Conservation (phyloP, 2,329 filamentous ascomycete genomes). For the Epichloe sp. region DNA sequence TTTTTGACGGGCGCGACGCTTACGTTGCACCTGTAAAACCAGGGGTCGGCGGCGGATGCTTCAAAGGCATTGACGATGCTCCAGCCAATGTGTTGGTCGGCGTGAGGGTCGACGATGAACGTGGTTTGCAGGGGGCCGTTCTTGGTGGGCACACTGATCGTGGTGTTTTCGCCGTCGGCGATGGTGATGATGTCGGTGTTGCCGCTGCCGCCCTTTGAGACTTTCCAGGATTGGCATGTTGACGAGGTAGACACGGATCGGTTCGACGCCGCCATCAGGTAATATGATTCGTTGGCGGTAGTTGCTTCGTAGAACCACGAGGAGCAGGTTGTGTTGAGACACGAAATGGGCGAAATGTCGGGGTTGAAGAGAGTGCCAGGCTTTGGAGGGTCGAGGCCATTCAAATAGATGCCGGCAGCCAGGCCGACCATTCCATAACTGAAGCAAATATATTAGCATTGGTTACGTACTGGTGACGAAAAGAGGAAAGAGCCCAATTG, state of each 20-base stretch:
- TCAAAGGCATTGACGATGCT: conserved; percentile 24
- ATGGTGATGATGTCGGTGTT: conserved; percentile 15
- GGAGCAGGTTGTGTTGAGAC: conserved; percentile 17
- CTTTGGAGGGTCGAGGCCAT: conserved; percentile 11
- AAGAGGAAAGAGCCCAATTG: neutral
- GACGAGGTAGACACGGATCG: conserved; percentile 19
- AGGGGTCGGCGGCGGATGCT: conserved; percentile 20
- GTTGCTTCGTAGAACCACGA: conserved; percentile 26
- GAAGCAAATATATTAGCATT: neutral
- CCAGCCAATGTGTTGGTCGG: conserved; percentile 14
- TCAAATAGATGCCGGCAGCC: conserved; percentile 12
- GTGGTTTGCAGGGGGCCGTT: conserved; percentile 22
- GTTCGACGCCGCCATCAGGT: conserved; percentile 16
- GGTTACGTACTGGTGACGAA: neutral
- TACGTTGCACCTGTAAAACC: conserved; percentile 29
- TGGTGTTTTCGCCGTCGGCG: conserved; percentile 10
- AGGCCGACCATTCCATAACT: conserved; percentile 5
- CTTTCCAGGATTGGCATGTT: conserved; percentile 17
- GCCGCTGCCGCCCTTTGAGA: conserved; percentile 21
- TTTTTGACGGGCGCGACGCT: conserved; percentile 20
- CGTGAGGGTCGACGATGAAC: conserved; percentile 20
- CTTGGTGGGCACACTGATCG: conserved; percentile 13
- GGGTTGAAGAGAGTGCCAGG: conserved; percentile 19
- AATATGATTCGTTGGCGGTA: conserved; percentile 6
- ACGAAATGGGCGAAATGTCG: conserved; percentile 17